These are phyloP conservation scores for Lactarius pseudohatsudake DNA, from an alignment of 768 basidiomycete genomes.

Conservation along the genomic window DNA sequence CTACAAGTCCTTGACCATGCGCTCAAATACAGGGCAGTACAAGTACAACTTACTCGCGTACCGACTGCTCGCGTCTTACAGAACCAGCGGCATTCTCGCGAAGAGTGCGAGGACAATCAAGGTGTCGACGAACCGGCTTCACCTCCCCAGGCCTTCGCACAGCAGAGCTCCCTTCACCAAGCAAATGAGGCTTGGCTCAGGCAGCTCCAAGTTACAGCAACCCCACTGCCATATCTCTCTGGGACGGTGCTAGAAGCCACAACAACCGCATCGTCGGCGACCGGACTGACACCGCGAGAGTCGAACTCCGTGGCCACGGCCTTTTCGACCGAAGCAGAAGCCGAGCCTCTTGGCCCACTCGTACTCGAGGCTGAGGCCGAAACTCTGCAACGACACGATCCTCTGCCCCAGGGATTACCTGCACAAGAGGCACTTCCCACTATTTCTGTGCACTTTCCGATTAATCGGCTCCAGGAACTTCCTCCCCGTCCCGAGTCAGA, in stretches of 20 bases:
- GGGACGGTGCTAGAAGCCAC: background rate
- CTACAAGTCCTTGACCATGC: conserved; percentile 64
- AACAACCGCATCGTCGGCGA: background rate
- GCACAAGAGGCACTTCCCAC: conserved; percentile 27
- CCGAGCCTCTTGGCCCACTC: background rate
- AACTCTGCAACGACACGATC: background rate
- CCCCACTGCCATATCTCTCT: background rate
- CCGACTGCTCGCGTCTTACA: conserved; percentile 16
- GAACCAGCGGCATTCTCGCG: background rate
- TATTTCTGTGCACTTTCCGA: background rate
- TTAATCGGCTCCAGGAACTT: conserved; percentile 2
- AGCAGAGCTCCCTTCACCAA: conserved; percentile 14
- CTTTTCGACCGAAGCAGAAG: background rate
- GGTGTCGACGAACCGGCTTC: background rate
- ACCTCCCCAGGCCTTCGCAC: background rate
- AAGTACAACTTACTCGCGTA: conserved; percentile 37
- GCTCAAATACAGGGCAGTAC: conserved; percentile 53
- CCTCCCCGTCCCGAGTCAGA: conserved; percentile 14
- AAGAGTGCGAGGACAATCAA: background rate
- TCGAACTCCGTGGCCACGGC: background rate
- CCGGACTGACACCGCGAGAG: background rate
- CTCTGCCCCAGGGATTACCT: background rate
- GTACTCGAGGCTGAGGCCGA: background rate
- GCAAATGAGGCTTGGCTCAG: conserved; percentile 25
- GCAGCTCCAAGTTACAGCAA: conserved; percentile 9